Evolutionary conservation across 106 monocot genomes (phyloP), one percentile per base, ranked within the genome.

Genomic region (Agapanthus africanus): DNA sequence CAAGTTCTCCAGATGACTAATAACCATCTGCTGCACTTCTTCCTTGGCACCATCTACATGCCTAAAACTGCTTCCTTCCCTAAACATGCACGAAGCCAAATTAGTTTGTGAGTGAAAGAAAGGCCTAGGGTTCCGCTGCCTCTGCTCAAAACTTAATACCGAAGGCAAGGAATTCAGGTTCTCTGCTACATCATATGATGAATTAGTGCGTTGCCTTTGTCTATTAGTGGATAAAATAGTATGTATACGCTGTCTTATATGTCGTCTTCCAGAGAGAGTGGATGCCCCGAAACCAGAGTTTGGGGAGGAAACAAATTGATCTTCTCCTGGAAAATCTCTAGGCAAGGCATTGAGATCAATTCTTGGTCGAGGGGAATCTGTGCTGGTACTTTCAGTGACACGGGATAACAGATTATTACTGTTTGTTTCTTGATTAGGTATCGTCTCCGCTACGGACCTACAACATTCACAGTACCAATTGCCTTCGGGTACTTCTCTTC

Each of bases 391-490:
- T n/a, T n/a, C n/a, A n/a, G n/a, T n/a, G 21, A 13, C 36, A 62
- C 23, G 11, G 37, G 26, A 21, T 7, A 59, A 72, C 40, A 70
- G 37, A 4, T 37, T 44, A 44, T 19, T 32, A 37, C 40, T 70
- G 30, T n/a, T 70, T 15, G 67, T 18, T 74, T 32, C 74, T 64
- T 73, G 73, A 49, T 5, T 31, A n/a, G n/a, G n/a, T 49, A 63
- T 64, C 19, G 63, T 78, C 15, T 73, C 76, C 54, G 32, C 74
- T 16, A 60, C 74, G n/a, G 71, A 40, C 30, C 81, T 78, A 70
- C 93, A 93, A 22, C 78, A 77, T 40, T 81, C 83, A 69, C 93
- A 93, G 37, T 88, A 93, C 93, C 93, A 93, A 44, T 88, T 83
- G 59, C 93, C 93, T 71, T 93, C 93, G 11, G 93, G 93, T 18